A percentile compares a stretch with the other conserved stretches of the same genome.
phyloP scores from a whole-genome alignment of 108 stramenopile species.

The Craspedostauros australis region DNA sequence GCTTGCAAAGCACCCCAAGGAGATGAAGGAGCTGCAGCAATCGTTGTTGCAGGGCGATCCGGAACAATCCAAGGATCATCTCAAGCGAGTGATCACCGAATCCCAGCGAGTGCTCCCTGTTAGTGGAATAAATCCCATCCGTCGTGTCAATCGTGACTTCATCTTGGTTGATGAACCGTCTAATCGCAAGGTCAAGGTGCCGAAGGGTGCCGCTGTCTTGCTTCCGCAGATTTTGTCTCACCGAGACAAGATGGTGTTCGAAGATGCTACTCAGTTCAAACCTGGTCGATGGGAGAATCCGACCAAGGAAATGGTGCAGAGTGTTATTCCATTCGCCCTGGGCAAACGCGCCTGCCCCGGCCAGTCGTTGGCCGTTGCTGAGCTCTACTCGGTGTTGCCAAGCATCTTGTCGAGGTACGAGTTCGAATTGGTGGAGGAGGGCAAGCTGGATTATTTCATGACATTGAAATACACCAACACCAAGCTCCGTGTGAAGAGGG shows the following conservation, averaged over 20 bases:
- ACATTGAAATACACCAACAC: too few species aligned
- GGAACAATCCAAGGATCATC: background rate
- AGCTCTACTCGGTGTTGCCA: slow-evolving; percentile 8
- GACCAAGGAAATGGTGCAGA: slow-evolving; percentile 9
- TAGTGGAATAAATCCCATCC: background rate
- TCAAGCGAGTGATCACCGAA: slow-evolving; percentile 19
- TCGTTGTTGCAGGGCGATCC: too few species aligned
- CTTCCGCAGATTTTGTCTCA: background rate
- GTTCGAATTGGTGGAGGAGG: slow-evolving; percentile 18
- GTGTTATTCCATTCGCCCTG: slow-evolving; percentile 13
- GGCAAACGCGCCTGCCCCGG: slow-evolving; percentile 21
- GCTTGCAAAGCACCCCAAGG: slow-evolving; percentile 14
- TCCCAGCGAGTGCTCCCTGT: slow-evolving; percentile 19
- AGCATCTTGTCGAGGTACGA: background rate
- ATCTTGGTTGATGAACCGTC: too few species aligned
- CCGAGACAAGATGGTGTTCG: slow-evolving; percentile 10
- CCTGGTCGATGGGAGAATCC: slow-evolving; percentile 33
- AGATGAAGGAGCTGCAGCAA: slow-evolving; percentile 1
- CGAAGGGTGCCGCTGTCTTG: slow-evolving; percentile 13
- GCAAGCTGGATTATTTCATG: slow-evolving; percentile 4
- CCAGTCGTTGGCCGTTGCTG: slow-evolving; percentile 13
- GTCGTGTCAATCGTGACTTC: slow-evolving; percentile 13
- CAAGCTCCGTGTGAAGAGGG: too few species aligned
- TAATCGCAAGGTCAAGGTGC: too few species aligned
- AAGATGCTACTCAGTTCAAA: slow-evolving; percentile 12